Evolutionary conservation across 495 filamentous ascomycete genomes (phyloP).

Genomic region (Trichoderma virens): DNA sequence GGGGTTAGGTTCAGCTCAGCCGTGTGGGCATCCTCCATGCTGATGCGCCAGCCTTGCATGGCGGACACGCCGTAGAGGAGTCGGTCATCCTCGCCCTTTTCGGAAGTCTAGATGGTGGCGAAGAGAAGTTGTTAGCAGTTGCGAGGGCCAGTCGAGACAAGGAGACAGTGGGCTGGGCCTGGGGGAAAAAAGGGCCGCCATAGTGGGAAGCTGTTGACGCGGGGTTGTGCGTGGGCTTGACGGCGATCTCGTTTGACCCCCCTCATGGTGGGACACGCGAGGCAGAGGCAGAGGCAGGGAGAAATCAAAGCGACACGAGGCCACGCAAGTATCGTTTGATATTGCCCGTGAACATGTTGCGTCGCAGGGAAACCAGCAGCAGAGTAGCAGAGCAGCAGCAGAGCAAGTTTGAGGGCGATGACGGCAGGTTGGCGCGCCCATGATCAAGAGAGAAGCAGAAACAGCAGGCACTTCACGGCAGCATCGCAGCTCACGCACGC

Average conservation of each 20-base stretch:
- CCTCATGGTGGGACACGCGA: conserved; percentile 12
- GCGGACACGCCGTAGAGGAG: conserved; percentile 88
- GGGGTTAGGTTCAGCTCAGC: conserved; percentile 74
- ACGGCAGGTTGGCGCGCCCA: conserved; percentile 16
- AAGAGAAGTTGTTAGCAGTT: conserved; percentile 8
- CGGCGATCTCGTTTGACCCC: neutral
- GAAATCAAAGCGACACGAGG: neutral
- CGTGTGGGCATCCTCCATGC: conserved; percentile 96
- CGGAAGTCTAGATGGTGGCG: conserved; percentile 57
- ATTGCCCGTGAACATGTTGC: neutral
- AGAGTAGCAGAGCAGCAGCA: neutral
- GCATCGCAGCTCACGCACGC: conserved; percentile 26
- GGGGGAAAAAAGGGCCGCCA: conserved; percentile 16
- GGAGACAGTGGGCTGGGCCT: conserved; percentile 14
- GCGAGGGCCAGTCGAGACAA: conserved; percentile 15
- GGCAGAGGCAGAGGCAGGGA: conserved; percentile 5
- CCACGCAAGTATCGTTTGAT: neutral
- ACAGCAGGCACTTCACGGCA: conserved; percentile 3
- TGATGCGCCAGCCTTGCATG: conserved; percentile 99
- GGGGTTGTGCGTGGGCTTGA: conserved; percentile 10
- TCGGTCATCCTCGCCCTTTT: conserved; percentile 85
- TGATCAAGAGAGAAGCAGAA: neutral
- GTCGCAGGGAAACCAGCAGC: neutral
- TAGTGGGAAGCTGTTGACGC: conserved; percentile 19
- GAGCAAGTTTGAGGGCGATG: neutral